phyloP scores from a whole-genome alignment of 192 early-diverging fungal genomes.

The Entrophospora sp. region DNA sequence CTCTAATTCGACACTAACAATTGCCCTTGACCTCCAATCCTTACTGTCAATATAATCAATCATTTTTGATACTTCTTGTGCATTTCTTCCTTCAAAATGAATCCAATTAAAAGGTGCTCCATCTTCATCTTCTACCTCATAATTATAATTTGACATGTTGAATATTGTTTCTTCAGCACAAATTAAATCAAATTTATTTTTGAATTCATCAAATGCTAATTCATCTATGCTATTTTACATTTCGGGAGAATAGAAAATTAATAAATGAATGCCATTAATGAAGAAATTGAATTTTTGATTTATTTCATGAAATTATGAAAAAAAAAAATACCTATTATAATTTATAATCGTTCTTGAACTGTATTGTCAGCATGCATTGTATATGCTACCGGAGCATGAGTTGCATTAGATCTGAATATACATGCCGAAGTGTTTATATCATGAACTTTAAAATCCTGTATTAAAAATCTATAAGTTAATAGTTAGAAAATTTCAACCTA shows the following conservation, averaged over 20 bases:
- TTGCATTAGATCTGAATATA: slow-evolving; percentile 27
- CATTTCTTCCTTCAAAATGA: slow-evolving; percentile 58
- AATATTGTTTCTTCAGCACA: slow-evolving; percentile 2
- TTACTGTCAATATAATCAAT: slow-evolving; percentile 43
- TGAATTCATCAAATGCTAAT: slow-evolving; percentile 44
- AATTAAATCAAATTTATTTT: slow-evolving; percentile 30
- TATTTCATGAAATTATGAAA: background rate
- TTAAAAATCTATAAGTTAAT: slow-evolving; percentile 19
- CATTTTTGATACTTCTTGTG: slow-evolving; percentile 37
- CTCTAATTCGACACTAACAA: slow-evolving; percentile 57
- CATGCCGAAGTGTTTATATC: slow-evolving; percentile 37
- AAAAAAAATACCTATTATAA: slow-evolving; percentile 32
- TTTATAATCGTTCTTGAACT: slow-evolving; percentile 55
- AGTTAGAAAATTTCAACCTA: background rate
- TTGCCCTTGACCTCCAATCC: slow-evolving; percentile 35
- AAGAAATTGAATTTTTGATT: background rate
- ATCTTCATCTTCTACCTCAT: no score
- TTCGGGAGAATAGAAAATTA: background rate
- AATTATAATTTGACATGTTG: slow-evolving; percentile 14
- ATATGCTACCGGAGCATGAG: slow-evolving; percentile 40
- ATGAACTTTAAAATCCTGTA: slow-evolving; percentile 26
- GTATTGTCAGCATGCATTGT: slow-evolving; percentile 42
- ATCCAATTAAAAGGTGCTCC: slow-evolving; percentile 48
- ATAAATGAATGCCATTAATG: no score
- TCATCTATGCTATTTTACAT: slow-evolving; percentile 40